Percentiles rank a stretch among this genome's conserved stretches.
Conservation (phyloP, 2,329 filamentous ascomycete species). For the Diaporthe helianthi region DNA sequence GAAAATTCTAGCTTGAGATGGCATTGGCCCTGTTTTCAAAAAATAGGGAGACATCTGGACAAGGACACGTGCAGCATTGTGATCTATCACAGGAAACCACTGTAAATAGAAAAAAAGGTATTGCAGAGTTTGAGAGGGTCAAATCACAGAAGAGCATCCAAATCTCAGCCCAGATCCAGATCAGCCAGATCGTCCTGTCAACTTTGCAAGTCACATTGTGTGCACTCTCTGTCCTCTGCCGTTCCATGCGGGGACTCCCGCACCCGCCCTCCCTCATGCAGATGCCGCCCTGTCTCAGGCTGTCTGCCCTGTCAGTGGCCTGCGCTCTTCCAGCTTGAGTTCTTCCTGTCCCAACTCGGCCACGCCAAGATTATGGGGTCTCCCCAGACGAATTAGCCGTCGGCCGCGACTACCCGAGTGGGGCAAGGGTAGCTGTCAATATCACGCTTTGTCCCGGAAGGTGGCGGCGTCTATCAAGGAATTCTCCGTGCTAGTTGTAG, state of each 20-base stretch:
- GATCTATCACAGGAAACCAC: neutral
- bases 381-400: slow-evolving; percentile 11
- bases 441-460: neutral
- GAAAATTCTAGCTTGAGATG: neutral
- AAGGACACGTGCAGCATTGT: neutral
- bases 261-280: slow-evolving; percentile 17
- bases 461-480: slow-evolving; percentile 7
- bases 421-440: slow-evolving; percentile 22
- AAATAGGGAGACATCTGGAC: slow-evolving; percentile 2
- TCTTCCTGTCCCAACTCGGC: slow-evolving; percentile 6
- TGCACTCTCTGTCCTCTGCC: neutral
- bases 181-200: slow-evolving; percentile 27
- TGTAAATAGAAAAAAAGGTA: slow-evolving; percentile 18
- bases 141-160: slow-evolving; percentile 16
- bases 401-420: slow-evolving; percentile 19
- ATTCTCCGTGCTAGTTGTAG: too few relatives aligned
- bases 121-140: neutral
- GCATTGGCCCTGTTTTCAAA: neutral
- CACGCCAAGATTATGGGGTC: slow-evolving; percentile 9
- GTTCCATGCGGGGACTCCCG: slow-evolving; percentile 25
- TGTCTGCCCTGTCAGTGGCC: neutral
- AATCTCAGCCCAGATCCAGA: slow-evolving; percentile 23
- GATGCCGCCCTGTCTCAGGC: neutral
- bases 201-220: neutral
- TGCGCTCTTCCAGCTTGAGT: neutral